Evolutionary conservation across 2,329 filamentous ascomycete species (phyloP), one percentile per base, ranked within the genome.

Genomic region (Hymenoscyphus albidus): DNA sequence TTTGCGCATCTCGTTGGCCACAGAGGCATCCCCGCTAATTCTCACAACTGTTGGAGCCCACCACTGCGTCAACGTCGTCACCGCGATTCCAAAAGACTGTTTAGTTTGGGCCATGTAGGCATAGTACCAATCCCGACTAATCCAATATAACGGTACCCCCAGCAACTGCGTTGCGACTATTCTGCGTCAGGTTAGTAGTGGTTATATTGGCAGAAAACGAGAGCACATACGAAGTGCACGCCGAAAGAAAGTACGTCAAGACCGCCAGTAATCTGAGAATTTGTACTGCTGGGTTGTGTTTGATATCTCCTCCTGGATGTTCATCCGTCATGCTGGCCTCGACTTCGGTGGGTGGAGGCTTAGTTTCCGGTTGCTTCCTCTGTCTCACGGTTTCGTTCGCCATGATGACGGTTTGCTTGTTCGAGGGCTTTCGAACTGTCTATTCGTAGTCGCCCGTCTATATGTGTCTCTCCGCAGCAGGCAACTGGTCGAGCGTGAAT

Each of bases 41-140:
- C 91, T 84, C 63, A 96, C 88, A 4, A 87, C 84, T 0, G 91
- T 95, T 3, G 92, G 91, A n/a, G 90, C 89, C 89, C 91, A 96
- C 81, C 91, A 91, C 73, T 94, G 87, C 14, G 91, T 96, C 80
- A 94, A 87, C 56, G 88, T 89, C 22, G 89, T 93, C 68, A 89
- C 87, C 56, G 92, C 79, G 16, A 96, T 83, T 44, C 90, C 91
- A 76, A 96, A 96, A 1, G 86, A 91, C 73, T 91, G 86, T 77
- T 96, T 96, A 12, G 92, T 95, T 76, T 92, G 84, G 51, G 91
- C 87, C 86, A 96, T 96, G 78, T 92, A 96, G 67, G 88, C 85
- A 77, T 96, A 90, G 80, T 92, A 96, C 73, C 90, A 85, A 57
- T 92, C 88, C 64, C 86, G 86, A 75, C 92, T 89, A 72, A 92